A percentile compares a stretch with the other conserved stretches of the same genome.
phyloP scores from a whole-genome alignment of 78 protist genomes.

The Dictyostelium capitatum region DNA sequence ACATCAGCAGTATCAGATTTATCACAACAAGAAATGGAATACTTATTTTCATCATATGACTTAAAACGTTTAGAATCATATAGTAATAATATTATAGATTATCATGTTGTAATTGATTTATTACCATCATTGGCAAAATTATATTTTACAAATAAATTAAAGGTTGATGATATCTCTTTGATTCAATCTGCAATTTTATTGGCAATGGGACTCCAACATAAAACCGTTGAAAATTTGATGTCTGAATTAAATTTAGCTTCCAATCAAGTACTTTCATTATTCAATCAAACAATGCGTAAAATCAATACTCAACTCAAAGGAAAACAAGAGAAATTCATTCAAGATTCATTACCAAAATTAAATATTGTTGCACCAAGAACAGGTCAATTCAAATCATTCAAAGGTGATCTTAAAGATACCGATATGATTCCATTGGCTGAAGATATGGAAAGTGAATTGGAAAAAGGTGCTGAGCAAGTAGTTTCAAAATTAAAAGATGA shows the following conservation, averaged over 20 bases:
- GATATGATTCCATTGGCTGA: slow-evolving; percentile 51
- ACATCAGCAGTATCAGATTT: neutral
- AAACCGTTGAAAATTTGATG: slow-evolving; percentile 78
- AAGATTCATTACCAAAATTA: slow-evolving; percentile 30
- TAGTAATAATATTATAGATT: slow-evolving; percentile 89
- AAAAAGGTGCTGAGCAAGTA: slow-evolving; percentile 37
- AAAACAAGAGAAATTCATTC: slow-evolving; percentile 36
- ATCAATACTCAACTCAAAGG: neutral
- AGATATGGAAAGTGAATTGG: slow-evolving; percentile 39
- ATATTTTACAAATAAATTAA: slow-evolving; percentile 75
- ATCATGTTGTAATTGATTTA: slow-evolving; percentile 94
- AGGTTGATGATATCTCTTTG: slow-evolving; percentile 39
- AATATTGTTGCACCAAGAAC: slow-evolving; percentile 29
- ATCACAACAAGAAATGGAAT: slow-evolving; percentile 41
- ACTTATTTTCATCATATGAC: slow-evolving; percentile 87
- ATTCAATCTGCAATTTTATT: slow-evolving; percentile 93
- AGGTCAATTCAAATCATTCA: slow-evolving; percentile 59
- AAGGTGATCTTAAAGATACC: slow-evolving; percentile 43
- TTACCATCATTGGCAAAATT: slow-evolving; percentile 90
- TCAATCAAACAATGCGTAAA: slow-evolving; percentile 78
- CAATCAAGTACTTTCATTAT: slow-evolving; percentile 71
- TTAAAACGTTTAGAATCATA: slow-evolving; percentile 92
- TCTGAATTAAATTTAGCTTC: slow-evolving; percentile 40
- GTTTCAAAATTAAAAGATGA: neutral
- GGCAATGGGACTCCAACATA: slow-evolving; percentile 95